Conservation (phyloP, 352 stramenopile genomes). For the Pythium vanterpoolii region DNA sequence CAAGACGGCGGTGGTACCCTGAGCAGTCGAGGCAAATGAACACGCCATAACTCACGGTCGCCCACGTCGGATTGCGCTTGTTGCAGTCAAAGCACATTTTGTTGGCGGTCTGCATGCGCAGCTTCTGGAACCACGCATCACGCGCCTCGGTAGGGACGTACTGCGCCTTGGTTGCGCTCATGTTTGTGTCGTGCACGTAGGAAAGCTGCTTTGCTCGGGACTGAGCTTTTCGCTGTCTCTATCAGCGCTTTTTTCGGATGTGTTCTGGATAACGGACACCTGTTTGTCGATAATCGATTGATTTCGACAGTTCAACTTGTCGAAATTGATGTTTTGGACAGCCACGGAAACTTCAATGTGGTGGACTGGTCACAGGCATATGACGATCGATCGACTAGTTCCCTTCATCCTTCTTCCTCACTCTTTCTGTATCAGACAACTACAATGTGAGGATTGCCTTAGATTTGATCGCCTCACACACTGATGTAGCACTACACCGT, state of each 20-base stretch:
- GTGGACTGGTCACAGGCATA: no score
- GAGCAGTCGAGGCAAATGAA: slow-evolving; percentile 97
- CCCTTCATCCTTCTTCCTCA: no score
- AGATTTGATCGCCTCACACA: no score
- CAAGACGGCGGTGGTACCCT: slow-evolving; percentile 90
- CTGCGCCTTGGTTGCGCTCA: slow-evolving; percentile 42
- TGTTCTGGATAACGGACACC: neutral
- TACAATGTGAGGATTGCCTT: no score
- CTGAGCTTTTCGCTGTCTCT: neutral
- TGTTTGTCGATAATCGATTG: slow-evolving; percentile 1
- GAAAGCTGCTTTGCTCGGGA: neutral
- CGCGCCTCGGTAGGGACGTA: slow-evolving; percentile 73
- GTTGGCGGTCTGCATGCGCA: slow-evolving; percentile 72
- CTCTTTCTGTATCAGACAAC: no score
- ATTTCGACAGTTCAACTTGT: slow-evolving; percentile 15
- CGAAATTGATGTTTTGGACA: slow-evolving; percentile 8
- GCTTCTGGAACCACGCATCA: slow-evolving; percentile 86
- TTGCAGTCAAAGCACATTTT: slow-evolving; percentile 96
- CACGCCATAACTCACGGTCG: slow-evolving; percentile 93
- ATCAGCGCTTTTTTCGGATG: neutral
- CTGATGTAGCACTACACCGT: no score
- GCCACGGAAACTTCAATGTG: slow-evolving; percentile 4
- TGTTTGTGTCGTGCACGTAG: neutral
- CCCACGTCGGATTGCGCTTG: slow-evolving; percentile 94
- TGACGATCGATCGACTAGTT: no score